Base-by-base conservation (phyloP, 176 grass and related monocot genomes). In the Oryza australiensis region DNA sequence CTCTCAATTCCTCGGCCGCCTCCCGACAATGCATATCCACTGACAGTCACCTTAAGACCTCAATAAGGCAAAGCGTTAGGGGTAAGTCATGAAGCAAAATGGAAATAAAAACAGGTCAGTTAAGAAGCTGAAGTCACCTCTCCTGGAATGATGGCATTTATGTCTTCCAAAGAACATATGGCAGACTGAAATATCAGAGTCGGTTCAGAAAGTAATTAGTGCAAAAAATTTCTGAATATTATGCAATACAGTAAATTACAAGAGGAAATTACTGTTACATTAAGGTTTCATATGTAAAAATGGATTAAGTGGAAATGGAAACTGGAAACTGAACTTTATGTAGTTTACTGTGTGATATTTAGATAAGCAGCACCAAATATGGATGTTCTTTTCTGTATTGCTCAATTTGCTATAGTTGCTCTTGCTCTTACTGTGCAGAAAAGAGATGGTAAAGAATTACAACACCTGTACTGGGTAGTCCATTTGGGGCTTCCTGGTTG, bases 1-100 rank as follows among this genome's bases (percentile, higher is more conserved):
- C 91, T 90, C 85, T 93, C 91, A 64, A 93, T 90, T 10, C 91
- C 87, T 12, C 91, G 77, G 9, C 91, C 87, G 34, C 91, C 91
- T 68, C 91, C 87, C 0, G 91, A 87, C 34, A 87, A 63, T 37
- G 87, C 88, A 33, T 93, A 93, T 79, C 91, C 91, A 70, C 68
- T 64, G 79, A 93, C 59, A 79, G 28, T 88, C 68, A 88, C 28
- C 87, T 93, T 73, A 45, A 34, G 26, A 73, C 5, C 27, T 1
- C 55, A 34, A 30, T 10, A 73, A 55, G 9, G 23, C 34, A 11
- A 72, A 23, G 51, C 23, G 0, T 45, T 16, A 81, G 37, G 26
- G 37, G 12, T 28, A 38, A 7, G 22, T 33, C 26, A 45, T 63
- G 26, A n/a, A 12, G 20, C 12, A 5, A 34, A 64, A 23, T 48